Percentiles rank a stretch among this genome's conserved stretches.
Evolutionary conservation across 2,329 filamentous ascomycete species (phyloP).

Genomic region (Penicillium sp.): DNA sequence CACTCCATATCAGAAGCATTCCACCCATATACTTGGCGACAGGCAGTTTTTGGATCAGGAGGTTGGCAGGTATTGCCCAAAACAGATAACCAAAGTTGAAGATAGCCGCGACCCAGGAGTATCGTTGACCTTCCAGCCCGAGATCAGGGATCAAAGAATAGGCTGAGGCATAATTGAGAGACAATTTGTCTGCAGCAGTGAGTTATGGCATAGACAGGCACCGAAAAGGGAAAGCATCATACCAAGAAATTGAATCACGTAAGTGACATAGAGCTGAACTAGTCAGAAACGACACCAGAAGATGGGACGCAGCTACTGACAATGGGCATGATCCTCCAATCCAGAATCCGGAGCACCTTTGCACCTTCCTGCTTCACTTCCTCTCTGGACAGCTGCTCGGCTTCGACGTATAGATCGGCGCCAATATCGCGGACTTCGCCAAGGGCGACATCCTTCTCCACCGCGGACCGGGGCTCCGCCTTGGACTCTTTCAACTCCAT

Average conservation of each 20-base stretch:
- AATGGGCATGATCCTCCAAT: constrained; percentile 50
- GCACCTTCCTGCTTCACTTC: constrained; percentile 46
- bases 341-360: constrained; percentile 45
- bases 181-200: constrained; percentile 26
- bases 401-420: constrained; percentile 47
- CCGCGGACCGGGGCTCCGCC: constrained; percentile 10
- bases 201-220: background rate
- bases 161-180: constrained; percentile 39
- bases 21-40: constrained; percentile 44
- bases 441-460: constrained; percentile 22
- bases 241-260: constrained; percentile 49
- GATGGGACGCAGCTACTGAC: constrained; percentile 23
- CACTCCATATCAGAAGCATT: constrained; percentile 45
- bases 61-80: constrained; percentile 42
- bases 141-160: constrained; percentile 46
- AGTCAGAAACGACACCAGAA: constrained; percentile 20
- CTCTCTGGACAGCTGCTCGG: constrained; percentile 43
- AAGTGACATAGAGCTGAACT: constrained; percentile 35
- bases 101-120: constrained; percentile 47
- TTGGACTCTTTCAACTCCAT: constrained; percentile 20
- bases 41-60: constrained; percentile 44
- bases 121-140: constrained; percentile 42
- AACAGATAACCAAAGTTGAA: constrained; percentile 47
- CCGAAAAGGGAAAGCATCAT: background rate
- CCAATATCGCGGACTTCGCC: constrained; percentile 42